A percentile compares a stretch with the other conserved stretches of the same genome.
Conservation (phyloP, 2,329 filamentous ascomycete genomes). For the Aspergillus brasiliensis region DNA sequence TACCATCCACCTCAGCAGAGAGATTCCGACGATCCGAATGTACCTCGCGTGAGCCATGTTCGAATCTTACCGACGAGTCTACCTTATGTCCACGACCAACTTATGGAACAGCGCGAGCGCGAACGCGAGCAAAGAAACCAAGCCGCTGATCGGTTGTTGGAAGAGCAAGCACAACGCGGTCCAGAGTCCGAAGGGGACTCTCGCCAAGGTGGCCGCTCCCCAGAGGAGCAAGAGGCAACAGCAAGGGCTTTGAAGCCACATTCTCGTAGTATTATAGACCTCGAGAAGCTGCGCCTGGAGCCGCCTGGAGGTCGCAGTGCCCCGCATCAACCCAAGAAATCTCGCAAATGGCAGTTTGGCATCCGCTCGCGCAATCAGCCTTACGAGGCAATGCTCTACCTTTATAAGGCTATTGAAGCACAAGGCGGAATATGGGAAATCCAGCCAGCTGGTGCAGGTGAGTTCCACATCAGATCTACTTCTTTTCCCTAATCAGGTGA, state of each 20-base stretch:
- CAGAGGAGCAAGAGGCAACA: slow-evolving; percentile 79
- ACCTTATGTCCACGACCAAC: slow-evolving; percentile 86
- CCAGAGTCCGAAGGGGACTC: slow-evolving; percentile 24
- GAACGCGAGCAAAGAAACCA: slow-evolving; percentile 36
- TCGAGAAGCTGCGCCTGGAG: slow-evolving; percentile 63
- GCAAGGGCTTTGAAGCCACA: slow-evolving; percentile 83
- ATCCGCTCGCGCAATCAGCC: slow-evolving; percentile 93
- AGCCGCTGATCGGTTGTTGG: slow-evolving; percentile 41
- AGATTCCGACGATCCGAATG: slow-evolving; percentile 39
- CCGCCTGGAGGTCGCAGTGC: slow-evolving; percentile 55
- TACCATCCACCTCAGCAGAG: slow-evolving; percentile 27
- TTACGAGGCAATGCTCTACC: slow-evolving; percentile 89
- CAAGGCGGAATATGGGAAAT: slow-evolving; percentile 87
- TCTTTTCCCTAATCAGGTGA: not conserved
- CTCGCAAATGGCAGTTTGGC: slow-evolving; percentile 95
- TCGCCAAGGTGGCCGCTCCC: slow-evolving; percentile 35
- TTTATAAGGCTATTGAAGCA: slow-evolving; percentile 87
- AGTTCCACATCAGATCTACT: slow-evolving; percentile 15
- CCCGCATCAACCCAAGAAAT: slow-evolving; percentile 57
- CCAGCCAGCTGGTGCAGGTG: slow-evolving; percentile 46
- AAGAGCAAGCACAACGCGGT: slow-evolving; percentile 39
- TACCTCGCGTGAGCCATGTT: slow-evolving; percentile 75
- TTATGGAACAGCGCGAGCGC: slow-evolving; percentile 65
- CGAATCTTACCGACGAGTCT: slow-evolving; percentile 89
- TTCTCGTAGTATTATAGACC: slow-evolving; percentile 67